Conservation (phyloP, 2,329 filamentous ascomycete genomes). For the Ramichloridium luteum region DNA sequence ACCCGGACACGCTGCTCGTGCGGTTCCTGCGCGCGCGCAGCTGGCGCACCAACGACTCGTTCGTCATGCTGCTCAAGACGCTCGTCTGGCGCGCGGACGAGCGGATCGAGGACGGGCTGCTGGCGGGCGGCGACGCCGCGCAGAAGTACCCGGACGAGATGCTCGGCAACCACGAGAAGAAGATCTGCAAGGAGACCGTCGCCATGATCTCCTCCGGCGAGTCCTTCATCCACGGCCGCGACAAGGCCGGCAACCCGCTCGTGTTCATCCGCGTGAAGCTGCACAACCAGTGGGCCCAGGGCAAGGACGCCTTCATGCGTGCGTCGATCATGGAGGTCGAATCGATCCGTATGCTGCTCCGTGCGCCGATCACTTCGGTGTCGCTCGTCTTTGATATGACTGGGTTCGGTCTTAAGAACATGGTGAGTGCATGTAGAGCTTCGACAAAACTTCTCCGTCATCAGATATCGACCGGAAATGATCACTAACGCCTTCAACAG, state of each 20-base stretch:
- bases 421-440: slow-evolving; percentile 44
- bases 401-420: slow-evolving; percentile 77
- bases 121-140: slow-evolving; percentile 57
- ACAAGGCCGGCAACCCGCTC: slow-evolving; percentile 69
- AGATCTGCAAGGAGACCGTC: slow-evolving; percentile 60
- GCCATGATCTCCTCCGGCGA: slow-evolving; percentile 74
- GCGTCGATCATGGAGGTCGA: slow-evolving; percentile 88
- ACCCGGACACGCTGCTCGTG: slow-evolving; percentile 69
- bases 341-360: slow-evolving; percentile 68
- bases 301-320: slow-evolving; percentile 63
- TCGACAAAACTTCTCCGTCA: too few relatives aligned
- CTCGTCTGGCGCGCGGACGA: slow-evolving; percentile 77
- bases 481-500: too few relatives aligned
- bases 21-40: slow-evolving; percentile 72
- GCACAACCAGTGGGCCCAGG: slow-evolving; percentile 71
- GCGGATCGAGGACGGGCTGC: slow-evolving; percentile 75
- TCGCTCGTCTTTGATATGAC: slow-evolving; percentile 89
- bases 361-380: slow-evolving; percentile 70
- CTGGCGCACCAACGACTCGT: slow-evolving; percentile 81
- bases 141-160: slow-evolving; percentile 50
- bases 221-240: slow-evolving; percentile 73
- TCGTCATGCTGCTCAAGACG: slow-evolving; percentile 83
- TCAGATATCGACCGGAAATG: too few relatives aligned
- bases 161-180: slow-evolving; percentile 47
- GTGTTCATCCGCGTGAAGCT: slow-evolving; percentile 70